Base-by-base conservation (phyloP, 805 yeast genomes). In the Lipomyces spencermartinsiae region DNA sequence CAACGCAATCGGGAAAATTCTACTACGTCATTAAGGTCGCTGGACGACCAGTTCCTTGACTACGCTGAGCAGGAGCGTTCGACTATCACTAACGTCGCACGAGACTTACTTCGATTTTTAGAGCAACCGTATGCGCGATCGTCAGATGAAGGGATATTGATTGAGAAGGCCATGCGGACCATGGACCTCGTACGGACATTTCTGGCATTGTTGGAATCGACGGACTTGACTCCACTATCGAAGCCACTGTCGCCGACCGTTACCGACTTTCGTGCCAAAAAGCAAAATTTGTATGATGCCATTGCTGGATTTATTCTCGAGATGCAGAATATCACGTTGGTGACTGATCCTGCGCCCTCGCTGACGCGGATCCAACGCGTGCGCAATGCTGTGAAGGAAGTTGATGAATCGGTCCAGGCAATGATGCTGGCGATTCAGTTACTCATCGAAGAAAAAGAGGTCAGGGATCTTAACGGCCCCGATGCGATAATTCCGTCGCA, bases 201-300 rank as follows among this genome's bases (percentile, higher is more conserved):
- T 57, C 75, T 83, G 58, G 76, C 81, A 2, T 79, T 82, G 60
- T 81, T 83, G 6, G 78, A 76, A 62, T 65, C 74, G 14, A 58
- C 74, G 12, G 78, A 76, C 59, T 65, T 77, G 33, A 68, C 74
- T 66, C 64, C 72, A 3, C 62, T 69, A 4, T 12, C 55, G 25
- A 61, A 49, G 14, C 73, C 72, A 12, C 29, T 31, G 25, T 70
- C 73, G 16, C 69, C 72, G 16, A 62, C 72, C 2, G 59, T 69
- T 2, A 39, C 53, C 56, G 96, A 91, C 61, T 92, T 90, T 75
- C 85, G 88, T 74, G 89, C 89, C 69, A 80, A 85, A 59, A 93
- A 92, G 73, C 97, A 92, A 76, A 83, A 84, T 8, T 76, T 91
- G 33, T 93, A 92, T 76, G 73, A 70, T 25, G 57, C 65, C 6